phyloP scores from a whole-genome alignment of 2,329 filamentous ascomycete genomes.

The Diaporthe eres region DNA sequence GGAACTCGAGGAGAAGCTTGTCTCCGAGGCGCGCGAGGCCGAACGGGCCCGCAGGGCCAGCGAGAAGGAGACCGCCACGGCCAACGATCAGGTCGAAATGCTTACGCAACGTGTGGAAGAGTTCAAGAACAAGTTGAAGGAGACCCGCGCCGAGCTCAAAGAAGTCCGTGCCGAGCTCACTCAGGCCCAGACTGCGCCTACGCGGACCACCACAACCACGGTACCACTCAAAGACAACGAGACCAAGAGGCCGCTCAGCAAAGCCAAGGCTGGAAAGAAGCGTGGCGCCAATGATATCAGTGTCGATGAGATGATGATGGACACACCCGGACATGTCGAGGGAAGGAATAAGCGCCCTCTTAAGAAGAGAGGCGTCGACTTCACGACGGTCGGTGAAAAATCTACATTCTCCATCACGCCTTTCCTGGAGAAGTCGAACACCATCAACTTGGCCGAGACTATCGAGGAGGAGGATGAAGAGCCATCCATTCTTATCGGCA shows the following conservation, averaged over 20 bases:
- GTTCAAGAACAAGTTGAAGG: slow-evolving; percentile 77
- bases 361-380: slow-evolving; percentile 72
- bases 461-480: slow-evolving; percentile 55
- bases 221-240: slow-evolving; percentile 45
- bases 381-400: slow-evolving; percentile 82
- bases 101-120: slow-evolving; percentile 80
- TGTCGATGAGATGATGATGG: slow-evolving; percentile 64
- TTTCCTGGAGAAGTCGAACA: slow-evolving; percentile 78
- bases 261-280: slow-evolving; percentile 59
- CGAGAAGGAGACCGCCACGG: slow-evolving; percentile 71
- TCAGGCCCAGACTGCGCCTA: slow-evolving; percentile 48
- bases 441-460: slow-evolving; percentile 63
- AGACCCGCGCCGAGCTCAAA: slow-evolving; percentile 81
- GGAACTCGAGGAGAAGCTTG: slow-evolving; percentile 59
- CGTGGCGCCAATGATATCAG: slow-evolving; percentile 61
- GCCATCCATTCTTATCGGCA: slow-evolving; percentile 38
- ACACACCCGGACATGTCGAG: slow-evolving; percentile 55
- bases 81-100: slow-evolving; percentile 72
- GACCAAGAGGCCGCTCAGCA: slow-evolving; percentile 49
- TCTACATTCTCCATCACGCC: slow-evolving; percentile 95
- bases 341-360: slow-evolving; percentile 56
- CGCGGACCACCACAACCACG: slow-evolving; percentile 45
- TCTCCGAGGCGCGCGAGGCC: slow-evolving; percentile 47
- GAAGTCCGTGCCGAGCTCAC: slow-evolving; percentile 65
- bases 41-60: slow-evolving; percentile 55